phyloP scores from a whole-genome alignment of 352 stramenopile species.

The Pythium monospermum region DNA sequence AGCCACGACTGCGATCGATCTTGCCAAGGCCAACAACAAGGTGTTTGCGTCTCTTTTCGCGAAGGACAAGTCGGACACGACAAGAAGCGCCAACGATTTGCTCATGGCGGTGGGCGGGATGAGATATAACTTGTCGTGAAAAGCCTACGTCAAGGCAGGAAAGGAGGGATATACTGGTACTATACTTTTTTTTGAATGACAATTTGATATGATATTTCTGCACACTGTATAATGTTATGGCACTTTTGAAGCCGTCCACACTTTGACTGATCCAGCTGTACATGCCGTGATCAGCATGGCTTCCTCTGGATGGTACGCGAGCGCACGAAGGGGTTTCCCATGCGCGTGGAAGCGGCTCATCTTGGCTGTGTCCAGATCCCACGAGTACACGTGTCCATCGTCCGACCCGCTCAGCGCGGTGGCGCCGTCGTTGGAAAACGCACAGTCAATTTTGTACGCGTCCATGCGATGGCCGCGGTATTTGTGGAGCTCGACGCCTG shows the following conservation, averaged over 20 bases:
- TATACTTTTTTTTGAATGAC: too few relatives aligned
- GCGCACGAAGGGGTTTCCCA: conserved; percentile 49
- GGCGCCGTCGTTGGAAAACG: conserved; percentile 60
- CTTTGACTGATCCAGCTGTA: conserved; percentile 62
- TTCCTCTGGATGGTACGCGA: conserved; percentile 58
- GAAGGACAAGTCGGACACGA: conserved; percentile 51
- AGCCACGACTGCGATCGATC: conserved; percentile 46
- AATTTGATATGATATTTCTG: too few relatives aligned
- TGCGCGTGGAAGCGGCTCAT: conserved; percentile 50
- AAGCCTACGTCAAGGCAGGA: neutral
- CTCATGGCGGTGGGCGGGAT: conserved; percentile 83
- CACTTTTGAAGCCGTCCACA: too few relatives aligned
- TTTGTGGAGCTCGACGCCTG: conserved; percentile 66
- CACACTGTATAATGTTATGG: too few relatives aligned
- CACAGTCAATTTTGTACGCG: conserved; percentile 66
- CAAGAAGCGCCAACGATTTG: conserved; percentile 72
- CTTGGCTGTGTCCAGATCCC: conserved; percentile 46
- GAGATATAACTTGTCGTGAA: conserved; percentile 81
- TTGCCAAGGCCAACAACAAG: conserved; percentile 69
- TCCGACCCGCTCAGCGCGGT: conserved; percentile 74
- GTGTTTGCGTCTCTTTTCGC: conserved; percentile 82
- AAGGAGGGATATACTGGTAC: too few relatives aligned
- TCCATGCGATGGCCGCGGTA: conserved; percentile 58
- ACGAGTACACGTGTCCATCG: conserved; percentile 59
- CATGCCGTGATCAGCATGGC: conserved; percentile 62